Base-by-base conservation (phyloP, 2,329 filamentous ascomycete genomes). In the Talaromyces piceae region DNA sequence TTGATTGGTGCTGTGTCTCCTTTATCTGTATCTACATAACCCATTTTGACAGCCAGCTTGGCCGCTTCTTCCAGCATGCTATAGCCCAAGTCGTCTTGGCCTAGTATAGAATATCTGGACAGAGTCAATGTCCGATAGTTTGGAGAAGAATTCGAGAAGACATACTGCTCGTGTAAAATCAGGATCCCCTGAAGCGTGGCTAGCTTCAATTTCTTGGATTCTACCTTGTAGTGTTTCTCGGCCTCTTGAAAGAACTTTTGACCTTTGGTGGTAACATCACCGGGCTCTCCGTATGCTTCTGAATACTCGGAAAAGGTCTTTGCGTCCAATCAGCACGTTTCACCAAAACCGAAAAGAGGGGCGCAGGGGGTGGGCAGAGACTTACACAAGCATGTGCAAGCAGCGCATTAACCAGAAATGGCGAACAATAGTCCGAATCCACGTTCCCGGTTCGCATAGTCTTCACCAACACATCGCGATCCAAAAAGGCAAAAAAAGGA, bases 371-470 rank as follows among this genome's bases (percentile, higher is more conserved):
- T 28, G 16, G 20, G 11, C 12, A 20, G n/a, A 28, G 9, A 62
- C 67, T 48, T 56, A 71, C 68, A 58, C 68, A 71, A 51, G 68
- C 68, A 60, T 67, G 67, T 23, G 90, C 85, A 45, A 95, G 76
- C 77, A 95, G 89, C 3, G 89, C 86, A 69, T 95, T 95, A 54
- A 96, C 89, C n/a, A 96, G 73, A 53, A 95, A 73, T 1, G 88
- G 83, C 0, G 88, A 91, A 68, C 91, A 95, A 69, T 95, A 90
- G 4, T 83, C 76, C 0, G 82, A 84, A 45, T 77, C 62, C 69
- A 70, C 63, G 23, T 66, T 55, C 1, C 60, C 61, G 16, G 30
- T 31, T 0, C 49, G 50, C 68, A 71, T 71, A 58, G 68, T 59
- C 4, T 87, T 87, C 22, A 78, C 76, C 47, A 84, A 69, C 59